Evolutionary conservation across 768 basidiomycete species (phyloP).

Genomic region (Boletus sp.): DNA sequence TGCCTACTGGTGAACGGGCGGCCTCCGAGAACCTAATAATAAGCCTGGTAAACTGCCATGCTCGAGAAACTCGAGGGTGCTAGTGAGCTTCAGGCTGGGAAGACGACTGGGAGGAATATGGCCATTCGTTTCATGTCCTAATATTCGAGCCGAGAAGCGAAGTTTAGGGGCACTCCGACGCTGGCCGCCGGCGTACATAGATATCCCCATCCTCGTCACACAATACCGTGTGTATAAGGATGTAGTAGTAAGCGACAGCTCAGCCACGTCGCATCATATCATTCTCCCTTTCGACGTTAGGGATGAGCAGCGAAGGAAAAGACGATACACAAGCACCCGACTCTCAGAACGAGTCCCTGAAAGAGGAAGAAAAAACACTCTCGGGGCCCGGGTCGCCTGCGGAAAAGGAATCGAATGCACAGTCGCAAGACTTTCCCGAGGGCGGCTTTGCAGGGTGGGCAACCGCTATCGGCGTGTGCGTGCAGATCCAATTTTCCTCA

Average conservation of each 20-base stretch:
- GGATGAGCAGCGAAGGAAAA: background rate
- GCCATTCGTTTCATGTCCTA: too few species aligned
- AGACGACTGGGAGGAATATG: too few species aligned
- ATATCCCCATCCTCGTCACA: too few species aligned
- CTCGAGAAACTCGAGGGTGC: too few species aligned
- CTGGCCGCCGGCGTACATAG: too few species aligned
- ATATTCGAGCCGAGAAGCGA: too few species aligned
- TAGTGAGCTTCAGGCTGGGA: too few species aligned
- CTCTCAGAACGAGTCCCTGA: background rate
- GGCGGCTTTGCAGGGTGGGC: slow-evolving; percentile 31
- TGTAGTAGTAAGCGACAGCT: background rate
- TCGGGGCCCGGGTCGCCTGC: background rate
- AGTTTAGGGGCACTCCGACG: too few species aligned
- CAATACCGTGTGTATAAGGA: too few species aligned
- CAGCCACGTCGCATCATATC: background rate
- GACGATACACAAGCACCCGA: background rate
- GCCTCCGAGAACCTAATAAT: too few species aligned
- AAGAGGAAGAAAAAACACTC: background rate
- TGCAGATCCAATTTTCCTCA: background rate
- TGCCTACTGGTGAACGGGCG: too few species aligned
- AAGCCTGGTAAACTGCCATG: too few species aligned
- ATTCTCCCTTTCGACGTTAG: background rate
- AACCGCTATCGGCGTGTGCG: slow-evolving; percentile 31
- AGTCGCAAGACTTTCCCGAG: slow-evolving; percentile 19
- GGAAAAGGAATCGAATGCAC: background rate